Percentiles rank a stretch among this genome's conserved stretches.
phyloP scores from a whole-genome alignment of 108 stramenopile genomes.

The Cyclostephanos tholiformis region DNA sequence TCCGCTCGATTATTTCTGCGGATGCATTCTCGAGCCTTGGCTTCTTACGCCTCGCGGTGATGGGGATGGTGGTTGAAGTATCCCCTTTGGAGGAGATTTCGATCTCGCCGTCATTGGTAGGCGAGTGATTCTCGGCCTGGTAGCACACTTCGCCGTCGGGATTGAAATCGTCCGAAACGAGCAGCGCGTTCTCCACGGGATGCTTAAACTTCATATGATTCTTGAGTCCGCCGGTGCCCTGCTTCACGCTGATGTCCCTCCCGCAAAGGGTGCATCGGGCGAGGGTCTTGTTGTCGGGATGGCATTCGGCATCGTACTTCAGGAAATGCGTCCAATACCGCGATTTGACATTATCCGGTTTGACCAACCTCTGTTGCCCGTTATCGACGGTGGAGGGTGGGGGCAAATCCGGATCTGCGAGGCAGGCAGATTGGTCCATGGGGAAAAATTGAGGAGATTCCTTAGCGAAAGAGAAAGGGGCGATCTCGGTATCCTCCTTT shows the following conservation, averaged over 20 bases:
- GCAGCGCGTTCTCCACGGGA: conserved; percentile 7
- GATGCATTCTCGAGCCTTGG: neutral
- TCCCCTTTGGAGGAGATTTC: neutral
- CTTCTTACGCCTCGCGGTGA: conserved; percentile 1
- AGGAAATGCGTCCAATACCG: conserved; percentile 29
- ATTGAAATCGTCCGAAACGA: neutral
- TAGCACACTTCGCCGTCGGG: neutral
- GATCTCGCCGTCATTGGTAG: neutral
- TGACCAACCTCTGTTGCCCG: conserved; percentile 5
- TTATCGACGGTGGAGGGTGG: neutral
- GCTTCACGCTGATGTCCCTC: conserved; percentile 35
- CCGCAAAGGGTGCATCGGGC: conserved; percentile 35
- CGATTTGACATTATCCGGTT: conserved; percentile 23
- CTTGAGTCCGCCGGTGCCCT: conserved; percentile 38
- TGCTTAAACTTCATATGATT: conserved; percentile 33
- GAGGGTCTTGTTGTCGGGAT: conserved; percentile 21
- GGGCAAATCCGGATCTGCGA: conserved; percentile 6
- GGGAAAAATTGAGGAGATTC: neutral
- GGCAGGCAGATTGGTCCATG: neutral
- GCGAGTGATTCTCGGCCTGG: neutral
- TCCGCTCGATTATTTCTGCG: neutral
- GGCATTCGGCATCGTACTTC: conserved; percentile 22
- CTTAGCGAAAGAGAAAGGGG: no score
- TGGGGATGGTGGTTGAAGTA: neutral
- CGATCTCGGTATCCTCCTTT: no score